phyloP scores from a whole-genome alignment of 2,329 filamentous ascomycete genomes.

The Colletotrichum musae region DNA sequence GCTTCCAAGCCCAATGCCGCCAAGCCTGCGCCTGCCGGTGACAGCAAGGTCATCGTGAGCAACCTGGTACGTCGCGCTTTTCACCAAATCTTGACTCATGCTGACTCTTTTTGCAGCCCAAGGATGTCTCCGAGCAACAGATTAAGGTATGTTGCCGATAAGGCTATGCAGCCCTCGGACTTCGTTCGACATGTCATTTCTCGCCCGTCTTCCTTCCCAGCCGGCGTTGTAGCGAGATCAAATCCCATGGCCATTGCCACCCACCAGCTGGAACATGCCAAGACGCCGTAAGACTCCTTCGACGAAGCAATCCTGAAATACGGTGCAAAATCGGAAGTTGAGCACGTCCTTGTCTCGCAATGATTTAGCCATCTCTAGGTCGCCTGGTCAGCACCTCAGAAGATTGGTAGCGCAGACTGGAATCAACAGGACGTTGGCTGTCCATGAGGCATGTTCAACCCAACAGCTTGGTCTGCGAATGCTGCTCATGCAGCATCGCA shows the following conservation, averaged over 20 bases:
- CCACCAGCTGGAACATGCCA: constrained; percentile 30
- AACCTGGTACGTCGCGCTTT: constrained; percentile 81
- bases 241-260: constrained; percentile 36
- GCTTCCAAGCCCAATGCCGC: constrained; percentile 74
- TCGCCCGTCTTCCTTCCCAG: constrained; percentile 55
- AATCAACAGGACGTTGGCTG: constrained; percentile 46
- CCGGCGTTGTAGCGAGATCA: constrained; percentile 43
- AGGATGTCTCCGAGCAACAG: constrained; percentile 95
- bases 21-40: constrained; percentile 75
- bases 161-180: constrained; percentile 78
- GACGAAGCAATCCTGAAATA: constrained; percentile 50
- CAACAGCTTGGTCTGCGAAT: constrained; percentile 30
- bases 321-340: constrained; percentile 65
- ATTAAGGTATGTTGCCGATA: constrained; percentile 99
- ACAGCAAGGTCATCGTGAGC: constrained; percentile 98
- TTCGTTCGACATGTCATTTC: constrained; percentile 74
- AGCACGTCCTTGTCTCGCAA: constrained; percentile 69
- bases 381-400: constrained; percentile 68
- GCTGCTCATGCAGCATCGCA: constrained; percentile 20
- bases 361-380: constrained; percentile 56
- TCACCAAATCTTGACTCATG: constrained; percentile 1
- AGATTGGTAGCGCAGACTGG: constrained; percentile 44
- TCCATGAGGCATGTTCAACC: constrained; percentile 32
- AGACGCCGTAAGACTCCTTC: constrained; percentile 49
- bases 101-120: constrained; percentile 78